Evolutionary conservation across 1,284 basidiomycete genomes (phyloP).

Genomic region (Malassezia furfur): DNA sequence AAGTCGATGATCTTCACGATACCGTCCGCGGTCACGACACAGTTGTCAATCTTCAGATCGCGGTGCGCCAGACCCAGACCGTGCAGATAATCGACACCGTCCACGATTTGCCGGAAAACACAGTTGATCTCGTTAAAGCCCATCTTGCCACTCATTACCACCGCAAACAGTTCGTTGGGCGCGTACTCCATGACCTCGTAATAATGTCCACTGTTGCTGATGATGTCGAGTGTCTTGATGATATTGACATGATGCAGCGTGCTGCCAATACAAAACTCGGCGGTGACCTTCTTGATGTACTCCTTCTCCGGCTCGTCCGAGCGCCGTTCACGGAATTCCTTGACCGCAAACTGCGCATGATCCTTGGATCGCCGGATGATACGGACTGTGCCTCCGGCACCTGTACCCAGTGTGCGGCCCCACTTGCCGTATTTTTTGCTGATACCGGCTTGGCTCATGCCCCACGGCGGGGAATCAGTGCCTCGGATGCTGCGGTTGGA

Average conservation of each 20-base stretch:
- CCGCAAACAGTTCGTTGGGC: slow-evolving; percentile 92
- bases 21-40: slow-evolving; percentile 89
- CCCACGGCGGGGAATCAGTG: slow-evolving; percentile 48
- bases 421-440: slow-evolving; percentile 99
- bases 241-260: slow-evolving; percentile 77
- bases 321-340: slow-evolving; percentile 86
- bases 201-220: slow-evolving; percentile 92
- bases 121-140: slow-evolving; percentile 95
- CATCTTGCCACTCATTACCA: slow-evolving; percentile 99
- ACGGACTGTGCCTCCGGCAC: slow-evolving; percentile 92
- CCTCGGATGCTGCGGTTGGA: slow-evolving; percentile 34
- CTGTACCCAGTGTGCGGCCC: slow-evolving; percentile 87
- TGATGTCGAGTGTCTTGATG: slow-evolving; percentile 96
- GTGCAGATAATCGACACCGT: slow-evolving; percentile 96
- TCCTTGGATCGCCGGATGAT: slow-evolving; percentile 68
- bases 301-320: slow-evolving; percentile 83
- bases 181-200: slow-evolving; percentile 86
- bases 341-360: slow-evolving; percentile 76
- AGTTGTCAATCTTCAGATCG: slow-evolving; percentile 98
- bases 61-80: slow-evolving; percentile 93
- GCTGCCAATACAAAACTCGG: slow-evolving; percentile 94
- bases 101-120: slow-evolving; percentile 95
- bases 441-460: slow-evolving; percentile 66
- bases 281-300: slow-evolving; percentile 97
- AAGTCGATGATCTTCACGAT: slow-evolving; percentile 99